phyloP scores from a whole-genome alignment of 2,329 filamentous ascomycete genomes.

The Periconia sp. region DNA sequence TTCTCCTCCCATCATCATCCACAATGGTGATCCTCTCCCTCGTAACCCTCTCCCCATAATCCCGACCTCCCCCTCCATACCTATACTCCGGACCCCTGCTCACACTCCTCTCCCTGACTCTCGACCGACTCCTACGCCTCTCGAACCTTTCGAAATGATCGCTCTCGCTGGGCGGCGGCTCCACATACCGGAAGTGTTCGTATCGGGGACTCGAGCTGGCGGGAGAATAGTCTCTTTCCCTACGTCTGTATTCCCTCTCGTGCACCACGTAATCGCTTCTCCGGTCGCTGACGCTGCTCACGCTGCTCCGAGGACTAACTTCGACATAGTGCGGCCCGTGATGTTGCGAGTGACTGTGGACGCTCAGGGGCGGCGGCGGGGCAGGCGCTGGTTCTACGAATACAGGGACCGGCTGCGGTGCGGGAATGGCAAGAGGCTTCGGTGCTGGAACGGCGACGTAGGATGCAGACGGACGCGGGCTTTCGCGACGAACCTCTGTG shows the following conservation, averaged over 20 bases:
- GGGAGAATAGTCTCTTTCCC: slow-evolving; percentile 37
- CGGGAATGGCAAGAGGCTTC: slow-evolving; percentile 39
- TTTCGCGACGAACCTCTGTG: slow-evolving; percentile 36
- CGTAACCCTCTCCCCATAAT: slow-evolving; percentile 23
- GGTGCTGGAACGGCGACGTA: slow-evolving; percentile 42
- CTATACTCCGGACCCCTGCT: slow-evolving; percentile 35
- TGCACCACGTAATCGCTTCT: slow-evolving; percentile 50
- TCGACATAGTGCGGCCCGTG: slow-evolving; percentile 52
- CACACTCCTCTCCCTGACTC: slow-evolving; percentile 29
- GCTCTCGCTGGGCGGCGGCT: slow-evolving; percentile 43
- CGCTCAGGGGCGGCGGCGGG: slow-evolving; percentile 32
- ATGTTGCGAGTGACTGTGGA: slow-evolving; percentile 25
- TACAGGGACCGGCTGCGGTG: slow-evolving; percentile 49
- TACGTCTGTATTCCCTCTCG: slow-evolving; percentile 51
- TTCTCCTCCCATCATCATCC: slow-evolving; percentile 26
- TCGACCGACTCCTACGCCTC: slow-evolving; percentile 27
- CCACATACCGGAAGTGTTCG: slow-evolving; percentile 56
- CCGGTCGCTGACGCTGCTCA: slow-evolving; percentile 35
- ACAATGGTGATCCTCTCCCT: slow-evolving; percentile 38
- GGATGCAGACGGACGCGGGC: slow-evolving; percentile 33
- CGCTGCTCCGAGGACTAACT: slow-evolving; percentile 47
- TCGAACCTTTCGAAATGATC: slow-evolving; percentile 33
- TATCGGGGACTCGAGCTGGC: slow-evolving; percentile 43
- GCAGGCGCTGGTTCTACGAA: slow-evolving; percentile 45
- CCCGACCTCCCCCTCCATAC: slow-evolving; percentile 30